These are phyloP conservation scores for Atkinsonella hypoxylon DNA, from an alignment of 2,329 filamentous ascomycete genomes.

Conservation along the genomic window DNA sequence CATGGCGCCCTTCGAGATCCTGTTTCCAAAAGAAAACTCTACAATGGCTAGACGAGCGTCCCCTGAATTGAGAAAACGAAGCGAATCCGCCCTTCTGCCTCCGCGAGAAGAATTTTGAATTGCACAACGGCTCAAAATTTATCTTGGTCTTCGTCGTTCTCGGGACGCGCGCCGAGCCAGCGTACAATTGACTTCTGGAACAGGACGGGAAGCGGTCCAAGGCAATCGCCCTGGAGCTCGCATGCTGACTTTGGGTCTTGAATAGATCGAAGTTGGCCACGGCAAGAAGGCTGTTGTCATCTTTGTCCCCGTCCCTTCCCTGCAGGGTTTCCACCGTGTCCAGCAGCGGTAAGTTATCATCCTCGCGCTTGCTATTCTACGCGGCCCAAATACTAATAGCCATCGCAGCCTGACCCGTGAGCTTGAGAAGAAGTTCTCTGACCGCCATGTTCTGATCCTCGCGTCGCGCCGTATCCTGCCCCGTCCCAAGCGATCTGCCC, in stretches of 20 bases:
- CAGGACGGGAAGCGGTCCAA: slow-evolving; percentile 68
- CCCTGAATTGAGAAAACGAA: slow-evolving; percentile 4
- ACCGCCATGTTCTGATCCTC: slow-evolving; percentile 98
- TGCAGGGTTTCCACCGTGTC: slow-evolving; percentile 97
- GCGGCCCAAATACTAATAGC: neutral
- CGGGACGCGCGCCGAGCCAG: slow-evolving; percentile 20
- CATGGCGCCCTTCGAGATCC: slow-evolving; percentile 22
- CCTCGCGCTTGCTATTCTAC: neutral
- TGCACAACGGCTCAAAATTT: slow-evolving; percentile 8
- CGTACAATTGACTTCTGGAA: slow-evolving; percentile 38
- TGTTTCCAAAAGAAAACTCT: slow-evolving; percentile 29
- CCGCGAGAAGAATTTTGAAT: slow-evolving; percentile 6
- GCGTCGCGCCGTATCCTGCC: slow-evolving; percentile 97
- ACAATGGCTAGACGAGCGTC: slow-evolving; percentile 21
- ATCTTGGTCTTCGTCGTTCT: slow-evolving; percentile 6
- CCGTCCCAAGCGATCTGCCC: slow-evolving; percentile 95
- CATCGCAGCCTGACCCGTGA: slow-evolving; percentile 91
- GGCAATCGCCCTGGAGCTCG: slow-evolving; percentile 58
- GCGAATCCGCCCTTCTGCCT: neutral
- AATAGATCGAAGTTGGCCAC: slow-evolving; percentile 98
- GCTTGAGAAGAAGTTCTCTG: slow-evolving; percentile 99
- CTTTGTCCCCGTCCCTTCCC: slow-evolving; percentile 99
- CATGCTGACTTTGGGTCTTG: slow-evolving; percentile 59
- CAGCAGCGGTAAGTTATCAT: slow-evolving; percentile 81
- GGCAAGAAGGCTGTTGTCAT: slow-evolving; percentile 99